Evolutionary conservation across 352 stramenopile species (phyloP), one percentile per base, ranked within the genome.

Genomic region (Phytopythium helicoides): DNA sequence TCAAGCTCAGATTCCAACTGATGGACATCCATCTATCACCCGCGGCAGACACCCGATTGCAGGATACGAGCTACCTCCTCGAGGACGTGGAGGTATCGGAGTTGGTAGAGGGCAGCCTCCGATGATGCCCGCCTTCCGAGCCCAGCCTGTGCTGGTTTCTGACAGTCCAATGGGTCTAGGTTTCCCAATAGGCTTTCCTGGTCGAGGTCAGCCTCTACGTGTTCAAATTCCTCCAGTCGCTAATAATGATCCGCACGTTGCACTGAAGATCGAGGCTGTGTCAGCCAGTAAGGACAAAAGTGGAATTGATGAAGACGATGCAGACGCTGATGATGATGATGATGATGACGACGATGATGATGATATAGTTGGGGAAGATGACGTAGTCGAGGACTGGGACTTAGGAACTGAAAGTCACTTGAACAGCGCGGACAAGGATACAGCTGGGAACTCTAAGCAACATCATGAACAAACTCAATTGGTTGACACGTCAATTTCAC

Each of bases 361-460:
- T 25, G 68, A 80, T 36, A 36, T 76, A 6, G 45, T 66, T 3
- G 57, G 60, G 22, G 71, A 64, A 3, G 72, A 78, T 25, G 69
- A 78, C 41, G 64, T 76, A 34, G 72, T 76, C 2, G 62, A 54
- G 8, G 66, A 81, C 23, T 77, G 71, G 67, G 62, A 71, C 60
- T 40, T 76, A 23, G 58, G 39, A 4, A 58, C 70, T 19, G 46
- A 51, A 33, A n/a, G n/a, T 1, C 11, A 19, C 34, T 41, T 2
- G 8, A 38, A 31, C 25, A 55, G 40, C 45, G 42, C 35, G 7
- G 34, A 3, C 12, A 60, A 58, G 51, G 0, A 16, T 19, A 50
- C 8, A 22, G 8, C 6, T 19, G 14, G 21, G 31, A 21, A 28
- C 7, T 19, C 26, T 28, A 31, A 15, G 18, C 35, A 34, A 18